Base-by-base conservation (phyloP, 208 protist genomes). In the Phytomonas francai region DNA sequence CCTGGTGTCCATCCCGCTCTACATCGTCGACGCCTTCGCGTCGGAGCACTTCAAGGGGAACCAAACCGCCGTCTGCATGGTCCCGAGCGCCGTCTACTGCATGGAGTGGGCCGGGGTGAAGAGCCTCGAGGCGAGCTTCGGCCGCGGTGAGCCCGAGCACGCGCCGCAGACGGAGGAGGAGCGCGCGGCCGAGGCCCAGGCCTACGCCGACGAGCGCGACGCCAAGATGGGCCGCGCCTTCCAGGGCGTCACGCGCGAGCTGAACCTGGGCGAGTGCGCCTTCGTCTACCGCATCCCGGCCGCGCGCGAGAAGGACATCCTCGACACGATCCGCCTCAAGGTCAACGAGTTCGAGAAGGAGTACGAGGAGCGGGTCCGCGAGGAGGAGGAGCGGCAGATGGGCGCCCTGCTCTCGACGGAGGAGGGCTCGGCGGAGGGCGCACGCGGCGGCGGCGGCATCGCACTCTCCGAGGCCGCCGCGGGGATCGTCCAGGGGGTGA, bases 201-300 rank as follows among this genome's bases (percentile, higher is more conserved):
- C 71, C 59, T 85, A 85, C 74, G 69, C 76, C 27, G 73, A 71
- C 45, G 79, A 86, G 64, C 78, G 81, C 42, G 67, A 87, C 71
- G 32, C 42, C 25, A 79, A 76, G 57, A 78, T 81, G 68, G 88
- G 78, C 42, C 57, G 61, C 9, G 77, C 73, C 19, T 87, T 91
- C 62, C 80, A 85, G 65, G 49, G 67, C 31, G 68, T 90, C 19
- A 78, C 88, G 62, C 68, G 60, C 22, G 82, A 93, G 75, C 74
- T 89, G 79, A 82, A 84, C 60, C 60, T 85, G 27, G 77, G 76
- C 19, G 85, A 90, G 79, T 86, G 80, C 3, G 84, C 78, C 49
- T 90, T 93, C 58, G 73, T 87, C 54, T 89, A 84, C 71, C 84
- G 84, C 65, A 75, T 89, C 29, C 84, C 84, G 1, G 79, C 80